Conservation (phyloP, 169 alveolate genomes). For the Hammondia hammondi region DNA sequence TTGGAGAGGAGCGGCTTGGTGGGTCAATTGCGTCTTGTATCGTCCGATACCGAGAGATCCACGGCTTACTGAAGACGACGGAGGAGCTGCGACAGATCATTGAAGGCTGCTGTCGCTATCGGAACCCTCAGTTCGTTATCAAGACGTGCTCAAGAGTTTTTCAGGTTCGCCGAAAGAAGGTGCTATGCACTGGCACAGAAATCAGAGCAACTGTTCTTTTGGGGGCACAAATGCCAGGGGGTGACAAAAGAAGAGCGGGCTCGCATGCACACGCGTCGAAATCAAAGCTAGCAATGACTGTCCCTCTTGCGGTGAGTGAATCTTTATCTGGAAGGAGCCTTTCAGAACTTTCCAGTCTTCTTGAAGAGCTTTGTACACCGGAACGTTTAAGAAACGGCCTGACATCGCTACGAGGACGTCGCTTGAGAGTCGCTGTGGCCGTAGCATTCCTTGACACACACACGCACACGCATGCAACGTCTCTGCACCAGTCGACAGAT, state of each 20-base stretch:
- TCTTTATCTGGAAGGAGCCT: too few species aligned
- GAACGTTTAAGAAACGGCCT: too few species aligned
- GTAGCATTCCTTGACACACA: too few species aligned
- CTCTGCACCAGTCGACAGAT: background rate
- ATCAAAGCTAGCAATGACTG: too few species aligned
- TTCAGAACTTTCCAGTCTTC: too few species aligned
- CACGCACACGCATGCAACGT: too few species aligned
- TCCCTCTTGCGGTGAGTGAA: too few species aligned
- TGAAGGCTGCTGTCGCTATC: conserved; percentile 47
- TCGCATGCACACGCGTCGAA: too few species aligned
- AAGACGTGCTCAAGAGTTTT: conserved; percentile 62
- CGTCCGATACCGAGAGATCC: conserved; percentile 1
- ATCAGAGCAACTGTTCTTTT: background rate
- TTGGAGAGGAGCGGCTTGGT: conserved; percentile 28
- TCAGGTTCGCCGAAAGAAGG: conserved; percentile 26
- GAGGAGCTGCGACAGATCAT: conserved; percentile 42
- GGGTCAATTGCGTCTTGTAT: background rate
- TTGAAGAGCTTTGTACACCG: too few species aligned
- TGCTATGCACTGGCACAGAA: background rate
- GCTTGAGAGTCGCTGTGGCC: too few species aligned
- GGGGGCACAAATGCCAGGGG: background rate
- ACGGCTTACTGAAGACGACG: conserved; percentile 28
- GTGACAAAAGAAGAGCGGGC: too few species aligned
- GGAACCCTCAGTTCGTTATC: background rate
- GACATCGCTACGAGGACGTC: too few species aligned